Evolutionary conservation across 306 rosid genomes (phyloP).

Genomic region (Purshia tridentata): DNA sequence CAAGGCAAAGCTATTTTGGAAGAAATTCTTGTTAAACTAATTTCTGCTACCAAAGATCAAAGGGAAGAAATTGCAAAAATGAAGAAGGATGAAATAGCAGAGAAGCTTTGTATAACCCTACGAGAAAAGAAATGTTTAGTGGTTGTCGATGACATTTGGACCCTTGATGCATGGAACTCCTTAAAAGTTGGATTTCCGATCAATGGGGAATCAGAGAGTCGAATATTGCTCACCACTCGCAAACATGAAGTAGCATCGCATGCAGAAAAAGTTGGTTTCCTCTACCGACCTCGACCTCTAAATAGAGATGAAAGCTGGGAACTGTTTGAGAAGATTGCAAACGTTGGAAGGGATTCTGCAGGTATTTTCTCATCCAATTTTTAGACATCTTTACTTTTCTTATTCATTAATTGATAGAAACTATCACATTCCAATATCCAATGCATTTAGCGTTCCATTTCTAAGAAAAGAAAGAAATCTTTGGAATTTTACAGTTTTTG

Average conservation of each 20-base stretch:
- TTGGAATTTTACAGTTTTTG: too few relatives aligned
- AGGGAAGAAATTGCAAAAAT: neutral
- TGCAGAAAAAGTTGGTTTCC: slow-evolving; percentile 13
- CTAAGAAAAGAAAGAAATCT: too few relatives aligned
- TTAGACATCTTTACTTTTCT: neutral
- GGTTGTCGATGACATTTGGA: slow-evolving; percentile 18
- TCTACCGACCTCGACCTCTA: neutral
- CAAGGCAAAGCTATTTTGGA: neutral
- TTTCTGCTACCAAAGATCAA: slow-evolving; percentile 22
- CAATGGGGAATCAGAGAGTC: neutral
- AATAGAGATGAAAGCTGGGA: slow-evolving; percentile 13
- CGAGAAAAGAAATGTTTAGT: slow-evolving; percentile 2
- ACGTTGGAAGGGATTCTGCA: too few relatives aligned
- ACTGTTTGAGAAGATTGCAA: slow-evolving; percentile 9
- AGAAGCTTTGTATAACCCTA: neutral
- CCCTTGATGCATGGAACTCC: neutral
- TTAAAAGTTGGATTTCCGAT: neutral
- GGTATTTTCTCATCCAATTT: neutral
- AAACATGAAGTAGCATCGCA: too few relatives aligned
- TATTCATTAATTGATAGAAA: too few relatives aligned
- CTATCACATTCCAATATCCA: too few relatives aligned
- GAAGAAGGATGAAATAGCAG: slow-evolving; percentile 5
- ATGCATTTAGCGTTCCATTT: too few relatives aligned
- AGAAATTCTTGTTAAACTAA: neutral
- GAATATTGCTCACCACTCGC: too few relatives aligned